These are phyloP conservation scores for Lachnellula willkommii DNA, from an alignment of 2,329 filamentous ascomycete genomes.

Conservation along the genomic window DNA sequence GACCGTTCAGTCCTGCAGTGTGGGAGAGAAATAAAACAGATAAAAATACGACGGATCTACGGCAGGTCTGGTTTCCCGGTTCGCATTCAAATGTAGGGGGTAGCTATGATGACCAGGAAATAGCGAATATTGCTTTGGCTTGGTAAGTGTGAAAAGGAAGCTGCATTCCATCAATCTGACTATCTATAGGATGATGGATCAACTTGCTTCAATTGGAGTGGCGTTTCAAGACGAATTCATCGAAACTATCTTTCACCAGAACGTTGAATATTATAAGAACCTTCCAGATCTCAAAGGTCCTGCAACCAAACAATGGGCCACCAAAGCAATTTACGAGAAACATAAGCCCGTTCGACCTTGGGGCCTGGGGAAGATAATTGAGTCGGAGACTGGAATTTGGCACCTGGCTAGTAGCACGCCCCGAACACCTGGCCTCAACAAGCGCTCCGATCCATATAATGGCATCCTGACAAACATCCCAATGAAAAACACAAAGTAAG, in stretches of 20 bases:
- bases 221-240: conserved; percentile 34
- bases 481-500: conserved; percentile 32
- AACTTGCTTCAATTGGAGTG: conserved; percentile 33
- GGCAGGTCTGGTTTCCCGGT: conserved; percentile 44
- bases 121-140: conserved; percentile 43
- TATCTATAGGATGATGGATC: conserved; percentile 45
- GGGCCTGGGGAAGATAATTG: conserved; percentile 32
- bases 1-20: conserved; percentile 36
- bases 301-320: conserved; percentile 37
- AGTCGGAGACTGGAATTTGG: conserved; percentile 31
- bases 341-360: conserved; percentile 40
- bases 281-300: conserved; percentile 14
- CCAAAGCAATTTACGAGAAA: conserved; percentile 42
- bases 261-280: conserved; percentile 26
- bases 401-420: conserved; percentile 40
- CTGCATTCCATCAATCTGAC: conserved; percentile 18
- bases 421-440: conserved; percentile 34
- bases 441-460: conserved; percentile 35
- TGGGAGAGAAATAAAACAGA: conserved; percentile 32
- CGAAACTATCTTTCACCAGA: conserved; percentile 28
- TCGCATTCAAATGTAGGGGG: conserved; percentile 45
- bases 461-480: conserved; percentile 34
- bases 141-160: conserved; percentile 32
- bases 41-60: conserved; percentile 21
- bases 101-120: conserved; percentile 42